Conservation (phyloP, 139 green algal genomes). For the Nannochloris sp. region DNA sequence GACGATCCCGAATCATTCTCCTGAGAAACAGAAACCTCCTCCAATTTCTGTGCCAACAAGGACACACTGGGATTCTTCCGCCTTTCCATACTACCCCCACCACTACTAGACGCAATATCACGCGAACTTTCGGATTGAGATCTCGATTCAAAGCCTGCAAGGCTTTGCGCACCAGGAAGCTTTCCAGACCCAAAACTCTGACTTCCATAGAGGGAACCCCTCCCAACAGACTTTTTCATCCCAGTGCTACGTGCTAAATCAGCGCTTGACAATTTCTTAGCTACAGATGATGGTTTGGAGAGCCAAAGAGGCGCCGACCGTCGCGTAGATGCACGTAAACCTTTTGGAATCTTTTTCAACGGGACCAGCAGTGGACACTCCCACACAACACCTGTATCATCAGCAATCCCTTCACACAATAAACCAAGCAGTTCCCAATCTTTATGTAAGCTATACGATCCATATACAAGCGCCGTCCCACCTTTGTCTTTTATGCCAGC, state of each 20-base stretch:
- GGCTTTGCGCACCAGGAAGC: too few species aligned
- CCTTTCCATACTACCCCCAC: too few species aligned
- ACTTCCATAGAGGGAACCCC: too few species aligned
- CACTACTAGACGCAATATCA: too few species aligned
- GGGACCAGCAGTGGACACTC: slow-evolving; percentile 53
- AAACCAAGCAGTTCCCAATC: slow-evolving; percentile 42
- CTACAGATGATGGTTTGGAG: not conserved
- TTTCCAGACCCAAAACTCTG: too few species aligned
- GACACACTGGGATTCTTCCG: too few species aligned
- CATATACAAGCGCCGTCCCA: slow-evolving; percentile 53
- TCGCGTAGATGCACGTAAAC: not conserved
- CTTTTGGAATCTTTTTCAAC: slow-evolving; percentile 14
- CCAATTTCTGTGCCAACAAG: too few species aligned
- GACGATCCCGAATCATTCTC: too few species aligned
- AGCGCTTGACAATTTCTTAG: not conserved
- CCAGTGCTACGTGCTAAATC: not conserved
- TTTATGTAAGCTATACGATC: slow-evolving; percentile 23
- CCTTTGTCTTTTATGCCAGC: slow-evolving; percentile 56
- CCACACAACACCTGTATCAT: slow-evolving; percentile 50
- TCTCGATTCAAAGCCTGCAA: too few species aligned
- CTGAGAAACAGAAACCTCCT: too few species aligned
- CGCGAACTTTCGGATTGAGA: too few species aligned
- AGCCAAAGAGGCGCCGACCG: slow-evolving; percentile 1
- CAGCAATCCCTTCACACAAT: slow-evolving; percentile 36
- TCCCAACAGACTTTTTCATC: too few species aligned